phyloP scores from a whole-genome alignment of 495 filamentous ascomycete genomes.

The Entonaema liquescens region DNA sequence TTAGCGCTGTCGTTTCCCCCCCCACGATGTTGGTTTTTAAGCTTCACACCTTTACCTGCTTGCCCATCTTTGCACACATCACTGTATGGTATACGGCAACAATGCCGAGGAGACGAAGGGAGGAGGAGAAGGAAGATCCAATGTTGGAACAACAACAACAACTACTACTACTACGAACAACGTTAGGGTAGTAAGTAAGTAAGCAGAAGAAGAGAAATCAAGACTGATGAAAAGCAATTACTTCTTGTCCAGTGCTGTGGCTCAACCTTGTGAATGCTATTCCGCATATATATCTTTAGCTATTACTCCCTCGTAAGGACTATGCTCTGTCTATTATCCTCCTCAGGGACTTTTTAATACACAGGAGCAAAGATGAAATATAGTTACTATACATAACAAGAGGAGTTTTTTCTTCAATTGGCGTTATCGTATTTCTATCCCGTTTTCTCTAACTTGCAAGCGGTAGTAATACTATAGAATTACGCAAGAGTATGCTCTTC shows the following conservation, averaged over 20 bases:
- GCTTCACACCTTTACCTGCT: neutral
- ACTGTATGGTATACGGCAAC: neutral
- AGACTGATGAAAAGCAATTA: slow-evolving; percentile 32
- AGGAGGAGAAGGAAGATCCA: neutral
- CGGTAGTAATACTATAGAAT: neutral
- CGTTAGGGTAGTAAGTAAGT: neutral
- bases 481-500: neutral
- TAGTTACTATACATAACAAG: neutral
- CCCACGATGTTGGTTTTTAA: neutral
- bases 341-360: neutral
- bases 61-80: neutral
- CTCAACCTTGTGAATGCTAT: neutral
- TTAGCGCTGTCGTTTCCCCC: slow-evolving; percentile 3
- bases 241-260: neutral
- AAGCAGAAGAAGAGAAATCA: slow-evolving; percentile 26
- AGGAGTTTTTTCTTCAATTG: neutral
- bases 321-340: neutral
- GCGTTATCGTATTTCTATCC: neutral
- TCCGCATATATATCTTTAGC: neutral
- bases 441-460: slow-evolving; percentile 32
- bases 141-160: neutral
- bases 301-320: neutral
- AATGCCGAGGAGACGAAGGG: neutral
- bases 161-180: slow-evolving; percentile 8
- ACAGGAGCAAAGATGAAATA: neutral